Base-by-base conservation (phyloP, 2,329 filamentous ascomycete genomes). In the Alternaria burnsii region DNA sequence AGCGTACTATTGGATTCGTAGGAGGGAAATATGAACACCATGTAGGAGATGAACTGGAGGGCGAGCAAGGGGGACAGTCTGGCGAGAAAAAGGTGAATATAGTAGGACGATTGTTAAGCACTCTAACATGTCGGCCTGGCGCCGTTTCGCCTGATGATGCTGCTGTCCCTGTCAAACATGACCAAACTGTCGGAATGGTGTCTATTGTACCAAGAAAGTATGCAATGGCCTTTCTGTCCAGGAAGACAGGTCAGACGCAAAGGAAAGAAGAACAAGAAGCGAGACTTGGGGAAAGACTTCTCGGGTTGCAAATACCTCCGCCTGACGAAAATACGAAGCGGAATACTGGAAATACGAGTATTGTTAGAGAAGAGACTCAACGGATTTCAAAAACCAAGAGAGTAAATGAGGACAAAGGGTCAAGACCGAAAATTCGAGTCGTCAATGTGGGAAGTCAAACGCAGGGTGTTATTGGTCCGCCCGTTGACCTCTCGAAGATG, bases 51-150 rank as follows among this genome's bases (percentile, higher is more conserved):
- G n/a, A 26, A 8, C 20, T 26, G 1, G 52, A 34, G 24, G 7
- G 20, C 9, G n/a, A 6, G 5, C 24, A 22, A 44, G 24, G 16
- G 32, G 36, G 18, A 22, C 24, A 16, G 20, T 12, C 5, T 9
- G 20, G 32, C 2, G 30, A 5, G 14, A 40, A 32, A 4, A 59
- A 32, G 1, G 50, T 8, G 30, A 38, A 20, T 6, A 20, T 26
- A 14, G n/a, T 41, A 10, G 26, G 32, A 12, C 26, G 14, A n/a
- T 30, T 59, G 3, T 11, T 48, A 7, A 32, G 48, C 20, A 51
- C 20, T 16, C 43, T 59, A 9, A 9, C 38, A 9, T 59, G 57
- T 26, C 38, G 57, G 16, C 38, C 57, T 18, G 52, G 40, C 28
- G 12, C 44, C 6, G 40, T 34, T 16, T 51, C 52, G 5, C 57